Evolutionary conservation across 83 land plant genomes (phyloP).

Genomic region (Picea mariana): DNA sequence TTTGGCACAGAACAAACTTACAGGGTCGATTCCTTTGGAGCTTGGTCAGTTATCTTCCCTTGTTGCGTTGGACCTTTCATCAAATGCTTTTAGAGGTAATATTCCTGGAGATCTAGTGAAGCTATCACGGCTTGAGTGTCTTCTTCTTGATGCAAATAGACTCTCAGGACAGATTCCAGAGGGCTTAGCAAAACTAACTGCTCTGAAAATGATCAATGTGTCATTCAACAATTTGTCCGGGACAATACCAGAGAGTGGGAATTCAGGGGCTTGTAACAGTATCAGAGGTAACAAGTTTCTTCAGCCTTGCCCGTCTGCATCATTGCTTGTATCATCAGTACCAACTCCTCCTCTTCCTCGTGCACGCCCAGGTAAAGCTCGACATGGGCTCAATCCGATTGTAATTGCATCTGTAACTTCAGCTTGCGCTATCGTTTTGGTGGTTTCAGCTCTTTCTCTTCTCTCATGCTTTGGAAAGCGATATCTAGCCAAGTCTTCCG

Average conservation of each 20-base stretch:
- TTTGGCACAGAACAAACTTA: constrained; percentile 19
- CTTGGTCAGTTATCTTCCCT: constrained; percentile 19
- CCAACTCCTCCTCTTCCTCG: constrained; percentile 1
- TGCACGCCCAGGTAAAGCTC: not conserved
- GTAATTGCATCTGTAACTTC: constrained; percentile 71
- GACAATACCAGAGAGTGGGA: not conserved
- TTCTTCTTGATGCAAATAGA: constrained; percentile 8
- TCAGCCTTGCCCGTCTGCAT: constrained; percentile 1
- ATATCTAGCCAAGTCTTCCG: no score
- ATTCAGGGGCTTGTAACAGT: constrained; percentile 10
- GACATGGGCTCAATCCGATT: constrained; percentile 40
- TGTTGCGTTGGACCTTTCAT: constrained; percentile 15
- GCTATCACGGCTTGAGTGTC: not conserved
- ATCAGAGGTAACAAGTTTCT: constrained; percentile 13
- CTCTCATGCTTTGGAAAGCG: no score
- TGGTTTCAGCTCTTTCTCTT: constrained; percentile 43
- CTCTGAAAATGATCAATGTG: constrained; percentile 9
- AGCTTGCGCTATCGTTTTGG: constrained; percentile 59
- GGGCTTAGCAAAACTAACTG: constrained; percentile 8
- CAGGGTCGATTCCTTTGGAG: constrained; percentile 20
- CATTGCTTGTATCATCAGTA: not conserved
- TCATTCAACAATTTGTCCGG: constrained; percentile 27
- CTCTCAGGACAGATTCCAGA: constrained; percentile 23
- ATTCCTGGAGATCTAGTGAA: constrained; percentile 20
- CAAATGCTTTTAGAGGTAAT: constrained; percentile 22